Evolutionary conservation across 805 yeast species (phyloP), one percentile per base, ranked within the genome.

Genomic region (Kodamaea sagamina): DNA sequence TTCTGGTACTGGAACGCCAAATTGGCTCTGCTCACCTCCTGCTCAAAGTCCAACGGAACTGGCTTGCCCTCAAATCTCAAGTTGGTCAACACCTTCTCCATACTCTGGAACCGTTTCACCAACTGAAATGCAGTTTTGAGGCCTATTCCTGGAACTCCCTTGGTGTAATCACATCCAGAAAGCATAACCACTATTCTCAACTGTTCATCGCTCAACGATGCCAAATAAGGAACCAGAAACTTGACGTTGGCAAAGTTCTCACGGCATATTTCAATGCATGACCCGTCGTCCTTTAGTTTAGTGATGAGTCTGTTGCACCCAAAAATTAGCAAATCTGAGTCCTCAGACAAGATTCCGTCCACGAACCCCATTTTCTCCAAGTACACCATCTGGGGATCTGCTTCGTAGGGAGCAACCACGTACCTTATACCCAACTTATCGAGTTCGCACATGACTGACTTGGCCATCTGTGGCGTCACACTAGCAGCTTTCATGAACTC

Each of bases 341-440:
- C 99, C 58, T 93, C 99, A 32, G 96, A 84, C 6, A 93, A 72
- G 4, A 93, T 86, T 0, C 92, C 98, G 48, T 89, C 84, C 4
- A 89, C 92, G 1, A 80, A 41, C 0, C 92, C 92, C 0, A 65
- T 50, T 46, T 79, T 78, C 58, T 92, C 98, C 32, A 93, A 72
- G 55, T 82, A 89, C 7, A 90, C 98, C 85, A 93, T 79, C 62
- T 93, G 99, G 1, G 99, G 85, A 61, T 93, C 99, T 0, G 99
- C 99, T 65, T 93, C 99, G 59, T 89, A 93, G 0, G 99, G 99
- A 0, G 99, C 98, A 6, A 93, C 99, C 6, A 93, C 78, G 54
- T 78, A 92, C 46, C 73, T 76, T 38, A 93, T 79, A 1, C 65
- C 62, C 36, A 75, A 69, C 10, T 60, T 50, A 51, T 81, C 81